Conservation (phyloP, 139 green algal species). For the Chlorella sp. region DNA sequence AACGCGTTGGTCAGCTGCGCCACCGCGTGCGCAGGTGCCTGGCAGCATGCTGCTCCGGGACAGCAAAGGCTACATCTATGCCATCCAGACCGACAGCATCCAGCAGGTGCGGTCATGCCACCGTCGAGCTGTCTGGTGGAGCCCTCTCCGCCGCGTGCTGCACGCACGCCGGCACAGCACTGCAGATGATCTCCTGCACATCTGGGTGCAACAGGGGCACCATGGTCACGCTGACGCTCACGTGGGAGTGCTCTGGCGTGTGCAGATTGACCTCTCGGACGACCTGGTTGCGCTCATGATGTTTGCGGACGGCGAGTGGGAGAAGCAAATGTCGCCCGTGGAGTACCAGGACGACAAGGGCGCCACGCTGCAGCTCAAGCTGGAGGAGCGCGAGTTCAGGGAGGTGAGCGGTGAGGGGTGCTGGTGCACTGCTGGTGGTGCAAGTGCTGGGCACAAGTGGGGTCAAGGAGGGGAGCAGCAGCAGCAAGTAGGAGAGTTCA, state of each 20-base stretch:
- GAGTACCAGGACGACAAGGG: slow-evolving; percentile 27
- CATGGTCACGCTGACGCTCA: too few relatives aligned
- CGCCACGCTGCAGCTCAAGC: slow-evolving; percentile 12
- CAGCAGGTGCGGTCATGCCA: slow-evolving; percentile 42
- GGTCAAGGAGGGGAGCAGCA: too few relatives aligned
- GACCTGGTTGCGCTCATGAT: slow-evolving; percentile 43
- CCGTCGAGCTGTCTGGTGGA: too few relatives aligned
- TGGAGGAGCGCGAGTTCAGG: slow-evolving; percentile 21
- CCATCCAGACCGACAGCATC: slow-evolving; percentile 39
- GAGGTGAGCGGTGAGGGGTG: slow-evolving; percentile 14
- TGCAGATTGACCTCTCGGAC: slow-evolving; percentile 50
- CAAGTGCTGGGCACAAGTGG: background rate
- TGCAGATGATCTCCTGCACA: too few relatives aligned
- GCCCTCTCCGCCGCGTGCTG: too few relatives aligned
- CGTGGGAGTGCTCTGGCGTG: too few relatives aligned
- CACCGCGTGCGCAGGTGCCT: slow-evolving; percentile 25
- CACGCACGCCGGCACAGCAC: too few relatives aligned
- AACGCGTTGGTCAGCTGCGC: too few relatives aligned
- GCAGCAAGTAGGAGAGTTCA: too few relatives aligned
- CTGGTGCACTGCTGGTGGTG: slow-evolving; percentile 9
- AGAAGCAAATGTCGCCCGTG: slow-evolving; percentile 16
- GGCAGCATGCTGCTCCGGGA: slow-evolving; percentile 42
- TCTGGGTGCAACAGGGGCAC: too few relatives aligned
- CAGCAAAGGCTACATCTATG: slow-evolving; percentile 34
- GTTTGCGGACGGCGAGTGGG: slow-evolving; percentile 43